phyloP scores from a whole-genome alignment of 2,329 filamentous ascomycete genomes.

The Fusarium verrucosum region DNA sequence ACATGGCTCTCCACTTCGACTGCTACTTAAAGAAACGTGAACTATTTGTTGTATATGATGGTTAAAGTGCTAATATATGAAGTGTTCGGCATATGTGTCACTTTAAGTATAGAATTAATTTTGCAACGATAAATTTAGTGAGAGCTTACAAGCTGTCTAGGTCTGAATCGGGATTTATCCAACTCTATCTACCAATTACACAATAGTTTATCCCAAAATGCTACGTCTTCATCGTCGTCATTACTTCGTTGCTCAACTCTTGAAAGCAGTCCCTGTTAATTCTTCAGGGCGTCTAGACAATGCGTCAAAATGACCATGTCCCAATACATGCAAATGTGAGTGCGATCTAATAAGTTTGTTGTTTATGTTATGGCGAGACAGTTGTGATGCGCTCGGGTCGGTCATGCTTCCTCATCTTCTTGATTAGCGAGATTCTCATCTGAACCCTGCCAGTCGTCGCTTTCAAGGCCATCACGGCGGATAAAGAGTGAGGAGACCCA shows the following conservation, averaged over 20 bases:
- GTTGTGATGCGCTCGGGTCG: background rate
- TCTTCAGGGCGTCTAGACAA: constrained; percentile 9
- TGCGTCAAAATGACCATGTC: background rate
- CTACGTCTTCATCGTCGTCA: background rate
- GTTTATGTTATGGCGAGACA: no score
- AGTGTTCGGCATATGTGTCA: no score
- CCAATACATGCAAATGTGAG: constrained; percentile 13
- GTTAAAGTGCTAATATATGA: no score
- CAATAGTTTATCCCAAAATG: background rate
- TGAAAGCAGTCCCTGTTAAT: background rate
- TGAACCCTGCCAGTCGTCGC: constrained; percentile 60
- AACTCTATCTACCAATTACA: constrained; percentile 4
- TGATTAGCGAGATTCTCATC: constrained; percentile 31
- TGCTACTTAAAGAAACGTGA: no score
- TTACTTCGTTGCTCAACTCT: constrained; percentile 13
- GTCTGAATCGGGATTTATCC: background rate
- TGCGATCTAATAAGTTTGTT: constrained; percentile 7
- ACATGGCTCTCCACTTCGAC: no score
- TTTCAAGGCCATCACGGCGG: constrained; percentile 68
- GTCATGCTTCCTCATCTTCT: constrained; percentile 15
- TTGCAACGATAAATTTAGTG: no score
- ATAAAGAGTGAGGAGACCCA: constrained; percentile 85
- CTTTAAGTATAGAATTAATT: no score
- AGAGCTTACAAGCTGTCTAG: background rate
- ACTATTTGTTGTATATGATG: no score